Evolutionary conservation across 805 yeast genomes (phyloP).

Genomic region (Nakazawaea pomicola): DNA sequence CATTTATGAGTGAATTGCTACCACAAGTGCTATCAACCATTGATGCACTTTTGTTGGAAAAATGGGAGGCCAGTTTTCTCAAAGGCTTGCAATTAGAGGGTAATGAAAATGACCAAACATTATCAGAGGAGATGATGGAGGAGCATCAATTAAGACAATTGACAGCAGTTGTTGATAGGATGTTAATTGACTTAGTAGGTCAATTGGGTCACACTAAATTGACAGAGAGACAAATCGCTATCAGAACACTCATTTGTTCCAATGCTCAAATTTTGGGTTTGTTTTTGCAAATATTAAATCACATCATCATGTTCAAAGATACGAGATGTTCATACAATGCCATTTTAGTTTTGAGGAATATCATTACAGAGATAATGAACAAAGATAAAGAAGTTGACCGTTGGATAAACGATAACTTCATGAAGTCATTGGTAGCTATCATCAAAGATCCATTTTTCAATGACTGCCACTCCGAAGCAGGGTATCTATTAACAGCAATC

Average conservation of each 20-base stretch:
- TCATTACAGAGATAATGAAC: slow-evolving; percentile 63
- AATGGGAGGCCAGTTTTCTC: slow-evolving; percentile 67
- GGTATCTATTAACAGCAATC: slow-evolving; percentile 77
- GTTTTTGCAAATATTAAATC: slow-evolving; percentile 66
- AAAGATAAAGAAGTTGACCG: slow-evolving; percentile 73
- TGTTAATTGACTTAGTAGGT: slow-evolving; percentile 82
- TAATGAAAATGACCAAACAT: slow-evolving; percentile 55
- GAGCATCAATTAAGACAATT: slow-evolving; percentile 91
- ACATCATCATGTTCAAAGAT: slow-evolving; percentile 77
- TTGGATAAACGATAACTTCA: slow-evolving; percentile 57
- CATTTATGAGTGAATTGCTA: slow-evolving; percentile 71
- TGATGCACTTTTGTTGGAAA: slow-evolving; percentile 65
- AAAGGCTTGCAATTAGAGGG: slow-evolving; percentile 55
- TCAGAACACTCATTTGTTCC: slow-evolving; percentile 61
- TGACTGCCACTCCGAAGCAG: slow-evolving; percentile 89
- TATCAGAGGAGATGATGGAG: slow-evolving; percentile 98
- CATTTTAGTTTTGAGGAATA: slow-evolving; percentile 69
- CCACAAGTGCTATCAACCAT: slow-evolving; percentile 72
- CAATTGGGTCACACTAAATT: slow-evolving; percentile 51
- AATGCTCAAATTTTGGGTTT: slow-evolving; percentile 71
- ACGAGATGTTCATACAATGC: slow-evolving; percentile 92
- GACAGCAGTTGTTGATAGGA: slow-evolving; percentile 85
- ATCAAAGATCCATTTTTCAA: slow-evolving; percentile 70
- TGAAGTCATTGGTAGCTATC: slow-evolving; percentile 64
- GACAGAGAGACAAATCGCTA: slow-evolving; percentile 56